These are phyloP conservation scores for Mortierella hygrophila DNA, from an alignment of 192 early-diverging fungal genomes.

Conservation along the genomic window DNA sequence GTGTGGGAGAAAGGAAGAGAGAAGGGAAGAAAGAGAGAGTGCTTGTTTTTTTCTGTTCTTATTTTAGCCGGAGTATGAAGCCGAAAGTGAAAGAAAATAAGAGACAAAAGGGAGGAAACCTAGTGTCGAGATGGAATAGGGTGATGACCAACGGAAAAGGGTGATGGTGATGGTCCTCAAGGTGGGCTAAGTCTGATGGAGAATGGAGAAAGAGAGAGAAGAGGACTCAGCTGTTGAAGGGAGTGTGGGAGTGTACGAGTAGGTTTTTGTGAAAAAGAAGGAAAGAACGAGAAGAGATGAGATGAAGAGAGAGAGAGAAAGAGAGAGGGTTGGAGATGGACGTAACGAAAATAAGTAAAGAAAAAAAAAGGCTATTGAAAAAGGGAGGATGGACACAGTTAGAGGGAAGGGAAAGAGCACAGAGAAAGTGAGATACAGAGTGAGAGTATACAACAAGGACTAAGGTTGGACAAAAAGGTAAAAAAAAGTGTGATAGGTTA, in stretches of 20 bases:
- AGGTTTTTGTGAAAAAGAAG: not conserved
- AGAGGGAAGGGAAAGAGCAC: not conserved
- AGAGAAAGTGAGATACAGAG: not conserved
- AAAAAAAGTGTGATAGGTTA: not conserved
- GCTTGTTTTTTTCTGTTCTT: not conserved
- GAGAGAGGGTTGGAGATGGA: not conserved
- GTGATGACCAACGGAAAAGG: constrained; percentile 5
- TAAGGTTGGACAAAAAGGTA: constrained; percentile 10
- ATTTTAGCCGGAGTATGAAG: constrained; percentile 7
- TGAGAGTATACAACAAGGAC: not conserved
- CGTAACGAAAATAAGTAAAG: not conserved
- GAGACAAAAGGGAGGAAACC: not conserved
- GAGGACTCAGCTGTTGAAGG: not conserved
- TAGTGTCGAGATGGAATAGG: constrained; percentile 1
- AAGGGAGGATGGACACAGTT: not conserved
- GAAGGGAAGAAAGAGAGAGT: not conserved
- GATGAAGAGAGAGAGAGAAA: not conserved
- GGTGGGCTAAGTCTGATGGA: not conserved
- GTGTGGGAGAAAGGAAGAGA: not conserved
- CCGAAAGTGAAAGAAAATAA: not conserved
- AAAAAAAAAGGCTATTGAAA: not conserved
- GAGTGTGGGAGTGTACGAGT: not conserved
- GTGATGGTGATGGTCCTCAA: not conserved
- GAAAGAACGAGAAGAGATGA: not conserved
- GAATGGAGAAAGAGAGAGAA: not conserved